Evolutionary conservation across 345 rosid genomes (phyloP).

Genomic region (Lepidium didymum): DNA sequence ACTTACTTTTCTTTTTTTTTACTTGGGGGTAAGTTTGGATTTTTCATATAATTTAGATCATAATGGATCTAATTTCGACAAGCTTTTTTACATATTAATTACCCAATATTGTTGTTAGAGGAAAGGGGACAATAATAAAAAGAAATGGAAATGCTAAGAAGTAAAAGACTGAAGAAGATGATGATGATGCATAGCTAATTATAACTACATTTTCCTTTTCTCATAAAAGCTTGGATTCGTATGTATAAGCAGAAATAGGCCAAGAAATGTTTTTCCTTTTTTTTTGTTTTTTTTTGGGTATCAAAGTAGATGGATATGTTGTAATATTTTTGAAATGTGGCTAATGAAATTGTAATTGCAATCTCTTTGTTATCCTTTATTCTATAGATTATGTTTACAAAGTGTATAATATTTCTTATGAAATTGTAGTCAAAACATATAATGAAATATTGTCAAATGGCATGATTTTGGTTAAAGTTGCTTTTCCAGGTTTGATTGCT

Average conservation of each 20-base stretch:
- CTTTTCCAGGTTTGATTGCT: too few relatives aligned
- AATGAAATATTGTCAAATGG: too few relatives aligned
- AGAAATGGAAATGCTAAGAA: neutral
- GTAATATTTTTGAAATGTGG: slow-evolving; percentile 24
- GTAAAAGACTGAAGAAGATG: slow-evolving; percentile 19
- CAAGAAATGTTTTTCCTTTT: neutral
- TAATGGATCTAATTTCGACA: slow-evolving; percentile 13
- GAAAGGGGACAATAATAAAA: neutral
- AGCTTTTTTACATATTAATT: slow-evolving; percentile 10
- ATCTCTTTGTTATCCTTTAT: too few relatives aligned
- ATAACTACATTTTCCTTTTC: slow-evolving; percentile 15
- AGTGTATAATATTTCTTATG: too few relatives aligned
- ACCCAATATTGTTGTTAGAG: slow-evolving; percentile 17
- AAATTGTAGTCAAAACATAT: too few relatives aligned
- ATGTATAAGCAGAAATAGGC: slow-evolving; percentile 20
- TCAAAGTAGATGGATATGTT: slow-evolving; percentile 23
- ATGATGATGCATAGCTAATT: slow-evolving; percentile 30
- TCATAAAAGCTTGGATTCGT: slow-evolving; percentile 17
- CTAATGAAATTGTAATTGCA: slow-evolving; percentile 18
- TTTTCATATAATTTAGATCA: slow-evolving; percentile 17
- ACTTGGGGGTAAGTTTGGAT: slow-evolving; percentile 16
- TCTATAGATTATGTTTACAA: too few relatives aligned
- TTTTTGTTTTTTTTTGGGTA: neutral
- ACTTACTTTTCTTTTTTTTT: slow-evolving; percentile 7
- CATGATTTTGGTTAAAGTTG: too few relatives aligned